phyloP scores from a whole-genome alignment of 495 filamentous ascomycete genomes.

The Penicillium odoratum region DNA sequence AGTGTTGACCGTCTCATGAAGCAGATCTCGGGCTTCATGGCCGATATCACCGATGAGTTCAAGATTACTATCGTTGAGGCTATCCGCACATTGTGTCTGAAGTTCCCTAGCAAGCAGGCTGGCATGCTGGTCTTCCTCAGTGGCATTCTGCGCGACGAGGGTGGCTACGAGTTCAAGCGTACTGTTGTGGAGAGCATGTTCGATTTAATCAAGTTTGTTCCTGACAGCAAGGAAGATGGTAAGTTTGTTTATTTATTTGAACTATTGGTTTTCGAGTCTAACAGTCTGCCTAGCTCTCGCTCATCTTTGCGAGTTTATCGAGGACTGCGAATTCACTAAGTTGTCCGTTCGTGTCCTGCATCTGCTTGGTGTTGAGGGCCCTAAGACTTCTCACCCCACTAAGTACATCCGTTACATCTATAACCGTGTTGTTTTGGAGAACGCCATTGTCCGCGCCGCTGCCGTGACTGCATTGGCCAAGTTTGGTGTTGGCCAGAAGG shows the following conservation, averaged over 20 bases:
- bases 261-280: conserved; percentile 3
- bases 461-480: conserved; percentile 95
- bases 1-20: conserved; percentile 98
- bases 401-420: conserved; percentile 99
- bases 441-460: conserved; percentile 91
- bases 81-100: conserved; percentile 92
- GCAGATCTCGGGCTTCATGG: conserved; percentile 96
- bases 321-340: conserved; percentile 99
- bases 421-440: conserved; percentile 96
- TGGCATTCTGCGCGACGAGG: conserved; percentile 91
- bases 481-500: conserved; percentile 95
- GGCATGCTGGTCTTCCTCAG: conserved; percentile 97
- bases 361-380: conserved; percentile 89
- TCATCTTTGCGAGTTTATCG: conserved; percentile 98
- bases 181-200: conserved; percentile 99
- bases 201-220: conserved; percentile 98
- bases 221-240: conserved; percentile 94
- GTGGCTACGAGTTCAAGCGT: conserved; percentile 97
- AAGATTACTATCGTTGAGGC: conserved; percentile 99
- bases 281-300: conserved; percentile 61
- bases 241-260: conserved; percentile 16
- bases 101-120: conserved; percentile 97
- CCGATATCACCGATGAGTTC: conserved; percentile 97
- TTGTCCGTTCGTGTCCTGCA: conserved; percentile 93
- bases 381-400: conserved; percentile 91